Percentiles rank a stretch among this genome's conserved stretches.
Evolutionary conservation across 202 grass and related monocot genomes (phyloP).

Genomic region (Schoenoplectus tabernaemontani): DNA sequence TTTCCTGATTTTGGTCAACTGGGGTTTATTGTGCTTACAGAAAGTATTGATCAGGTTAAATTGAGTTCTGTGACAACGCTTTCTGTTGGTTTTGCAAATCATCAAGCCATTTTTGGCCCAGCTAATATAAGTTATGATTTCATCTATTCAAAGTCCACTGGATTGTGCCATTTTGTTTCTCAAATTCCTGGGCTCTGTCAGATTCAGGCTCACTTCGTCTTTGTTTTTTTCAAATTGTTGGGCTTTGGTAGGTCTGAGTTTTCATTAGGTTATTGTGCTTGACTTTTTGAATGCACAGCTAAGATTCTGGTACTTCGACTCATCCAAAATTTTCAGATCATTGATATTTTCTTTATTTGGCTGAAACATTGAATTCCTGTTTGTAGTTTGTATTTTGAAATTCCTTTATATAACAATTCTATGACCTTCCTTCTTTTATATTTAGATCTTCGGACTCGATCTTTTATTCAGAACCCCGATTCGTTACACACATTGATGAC

Average conservation of each 20-base stretch:
- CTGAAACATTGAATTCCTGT: not conserved
- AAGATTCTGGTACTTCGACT: not conserved
- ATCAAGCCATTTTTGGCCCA: not conserved
- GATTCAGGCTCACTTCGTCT: not conserved
- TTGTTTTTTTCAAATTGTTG: not conserved
- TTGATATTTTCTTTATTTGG: not conserved
- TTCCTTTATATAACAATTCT: not conserved
- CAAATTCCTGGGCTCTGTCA: not conserved
- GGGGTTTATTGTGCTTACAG: not conserved
- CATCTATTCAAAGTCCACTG: too few relatives aligned
- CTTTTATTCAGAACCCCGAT: conserved; percentile 87
- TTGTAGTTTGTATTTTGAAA: not conserved
- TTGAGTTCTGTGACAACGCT: not conserved
- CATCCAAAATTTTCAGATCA: not conserved
- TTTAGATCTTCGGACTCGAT: conserved; percentile 54
- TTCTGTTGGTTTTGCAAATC: not conserved
- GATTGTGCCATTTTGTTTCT: not conserved
- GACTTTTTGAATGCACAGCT: not conserved
- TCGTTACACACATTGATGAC: conserved; percentile 93
- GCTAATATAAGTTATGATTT: not conserved
- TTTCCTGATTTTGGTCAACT: not conserved
- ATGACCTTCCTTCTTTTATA: conserved; percentile 7
- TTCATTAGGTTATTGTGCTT: not conserved
- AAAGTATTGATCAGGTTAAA: not conserved
- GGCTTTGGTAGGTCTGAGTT: not conserved